Evolutionary conservation across 208 protist species (phyloP).

Genomic region (Acanthamoeba divionensis): DNA sequence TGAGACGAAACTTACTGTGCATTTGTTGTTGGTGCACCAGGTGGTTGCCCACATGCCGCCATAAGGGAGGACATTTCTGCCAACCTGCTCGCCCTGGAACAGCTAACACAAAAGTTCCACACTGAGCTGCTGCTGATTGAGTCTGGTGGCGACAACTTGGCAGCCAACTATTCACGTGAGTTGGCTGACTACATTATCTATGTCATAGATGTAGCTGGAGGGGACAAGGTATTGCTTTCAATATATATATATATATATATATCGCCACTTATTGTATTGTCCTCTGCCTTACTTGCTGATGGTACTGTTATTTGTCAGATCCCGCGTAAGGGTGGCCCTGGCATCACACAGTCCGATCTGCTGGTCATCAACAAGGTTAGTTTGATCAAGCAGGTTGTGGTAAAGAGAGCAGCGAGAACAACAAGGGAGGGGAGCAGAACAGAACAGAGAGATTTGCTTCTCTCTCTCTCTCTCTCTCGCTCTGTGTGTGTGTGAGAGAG

Average conservation of each 20-base stretch:
- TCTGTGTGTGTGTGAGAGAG: too few species aligned
- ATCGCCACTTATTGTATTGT: too few species aligned
- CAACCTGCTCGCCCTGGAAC: constrained; percentile 68
- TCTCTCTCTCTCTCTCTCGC: too few species aligned
- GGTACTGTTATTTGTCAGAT: not conserved
- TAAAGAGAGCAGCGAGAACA: too few species aligned
- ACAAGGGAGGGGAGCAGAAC: too few species aligned
- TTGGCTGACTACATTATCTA: constrained; percentile 72
- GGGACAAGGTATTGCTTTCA: constrained; percentile 59
- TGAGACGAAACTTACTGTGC: too few species aligned
- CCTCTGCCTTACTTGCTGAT: too few species aligned
- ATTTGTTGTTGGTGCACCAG: too few species aligned
- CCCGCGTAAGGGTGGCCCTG: constrained; percentile 69
- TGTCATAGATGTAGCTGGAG: constrained; percentile 74
- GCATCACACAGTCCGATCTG: constrained; percentile 71
- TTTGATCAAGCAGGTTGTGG: too few species aligned
- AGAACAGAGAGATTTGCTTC: too few species aligned
- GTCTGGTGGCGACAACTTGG: constrained; percentile 75
- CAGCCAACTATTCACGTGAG: constrained; percentile 72
- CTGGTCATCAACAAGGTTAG: constrained; percentile 77
- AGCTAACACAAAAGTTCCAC: constrained; percentile 56
- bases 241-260: too few species aligned
- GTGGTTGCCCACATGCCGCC: constrained; percentile 73
- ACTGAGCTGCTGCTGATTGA: constrained; percentile 61
- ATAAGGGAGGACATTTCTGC: constrained; percentile 72